Base-by-base conservation (phyloP, 371 early-diverging fungal species). In the Basidiobolus meristosporus region DNA sequence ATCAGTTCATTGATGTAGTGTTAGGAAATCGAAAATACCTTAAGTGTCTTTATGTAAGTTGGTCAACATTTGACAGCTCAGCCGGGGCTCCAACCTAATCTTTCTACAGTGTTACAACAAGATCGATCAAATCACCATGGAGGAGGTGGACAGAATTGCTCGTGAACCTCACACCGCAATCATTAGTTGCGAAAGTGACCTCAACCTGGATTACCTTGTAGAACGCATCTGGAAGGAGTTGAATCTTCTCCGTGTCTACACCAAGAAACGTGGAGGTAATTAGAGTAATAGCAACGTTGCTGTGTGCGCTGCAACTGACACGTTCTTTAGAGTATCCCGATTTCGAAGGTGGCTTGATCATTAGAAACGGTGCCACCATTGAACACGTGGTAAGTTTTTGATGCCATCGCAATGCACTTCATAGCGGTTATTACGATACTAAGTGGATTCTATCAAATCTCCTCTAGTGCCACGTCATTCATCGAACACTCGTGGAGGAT, bases 1-100 rank as follows among this genome's bases (percentile, higher is more conserved):
- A 99, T 53, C 91, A 99, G 47, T 87, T 99, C 45, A 91, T 99
- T 49, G 99, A 99, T 62, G 92, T 91, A 15, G 82, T 99, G 3
- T 73, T 95, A 21, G 93, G 91, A 5, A 92, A 98, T 69, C 76
- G 96, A 52, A 92, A 90, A 50, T 98, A 99, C 56, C 70, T 99
- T 43, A 76, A 75, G 9, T 90, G 91, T 50, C 67, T 99, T 44
- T 99, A 98, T 63, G 87, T 73, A 63, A 56, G 72, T 48, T 26
- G 16, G 26, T 30, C 2, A 16, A 4, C 2, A 16, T 37, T 10
- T 36, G 14, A 31, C 36, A 12, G 10, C 18, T 30, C 23, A 35
- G 4, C 12, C 4, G 23, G 17, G n/a, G n/a, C n/a, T n/a, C 21
- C 7, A 12, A 39, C 3, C 12, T 32, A 14, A 3, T 17, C 11